These are phyloP conservation scores for Candolleomyces eurysporus DNA, from an alignment of 768 basidiomycete species.

Conservation along the genomic window DNA sequence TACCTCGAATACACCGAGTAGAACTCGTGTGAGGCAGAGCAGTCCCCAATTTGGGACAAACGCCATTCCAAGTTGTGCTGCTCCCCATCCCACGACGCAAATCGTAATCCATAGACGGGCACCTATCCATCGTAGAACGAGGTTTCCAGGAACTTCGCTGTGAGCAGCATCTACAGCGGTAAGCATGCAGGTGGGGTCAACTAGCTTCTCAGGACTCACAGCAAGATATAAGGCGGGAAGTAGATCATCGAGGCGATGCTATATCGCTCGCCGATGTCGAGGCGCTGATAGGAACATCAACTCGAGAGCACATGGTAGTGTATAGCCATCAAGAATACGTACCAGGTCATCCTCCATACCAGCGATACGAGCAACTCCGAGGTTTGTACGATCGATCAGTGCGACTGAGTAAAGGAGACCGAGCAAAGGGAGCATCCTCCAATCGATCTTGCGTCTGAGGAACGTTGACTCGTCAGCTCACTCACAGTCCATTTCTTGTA, in stretches of 20 bases:
- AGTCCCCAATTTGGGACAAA: slow-evolving; percentile 27
- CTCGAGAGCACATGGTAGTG: neutral
- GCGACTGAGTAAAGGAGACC: slow-evolving; percentile 31
- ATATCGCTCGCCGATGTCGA: slow-evolving; percentile 29
- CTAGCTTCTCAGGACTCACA: slow-evolving; percentile 20
- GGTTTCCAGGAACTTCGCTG: slow-evolving; percentile 46
- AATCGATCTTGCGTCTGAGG: slow-evolving; percentile 28
- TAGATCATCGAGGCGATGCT: slow-evolving; percentile 31
- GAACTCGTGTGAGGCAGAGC: slow-evolving; percentile 19
- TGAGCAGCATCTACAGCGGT: neutral
- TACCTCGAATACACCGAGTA: slow-evolving; percentile 28
- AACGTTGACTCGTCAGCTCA: too few species aligned
- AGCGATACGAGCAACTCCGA: slow-evolving; percentile 33
- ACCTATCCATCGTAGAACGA: slow-evolving; percentile 40
- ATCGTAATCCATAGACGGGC: slow-evolving; percentile 29
- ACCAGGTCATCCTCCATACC: slow-evolving; percentile 35
- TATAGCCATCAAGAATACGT: neutral
- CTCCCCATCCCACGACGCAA: slow-evolving; percentile 27
- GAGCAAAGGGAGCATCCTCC: slow-evolving; percentile 32
- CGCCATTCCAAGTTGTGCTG: slow-evolving; percentile 30
- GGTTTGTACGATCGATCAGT: slow-evolving; percentile 35
- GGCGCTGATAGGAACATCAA: slow-evolving; percentile 15
- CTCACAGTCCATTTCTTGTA: too few species aligned
- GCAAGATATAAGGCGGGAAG: slow-evolving; percentile 32
- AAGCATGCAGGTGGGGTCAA: neutral